A percentile compares a stretch with the other conserved stretches of the same genome.
Evolutionary conservation across 106 monocot species (phyloP).

Genomic region (Ottelia alismoides): DNA sequence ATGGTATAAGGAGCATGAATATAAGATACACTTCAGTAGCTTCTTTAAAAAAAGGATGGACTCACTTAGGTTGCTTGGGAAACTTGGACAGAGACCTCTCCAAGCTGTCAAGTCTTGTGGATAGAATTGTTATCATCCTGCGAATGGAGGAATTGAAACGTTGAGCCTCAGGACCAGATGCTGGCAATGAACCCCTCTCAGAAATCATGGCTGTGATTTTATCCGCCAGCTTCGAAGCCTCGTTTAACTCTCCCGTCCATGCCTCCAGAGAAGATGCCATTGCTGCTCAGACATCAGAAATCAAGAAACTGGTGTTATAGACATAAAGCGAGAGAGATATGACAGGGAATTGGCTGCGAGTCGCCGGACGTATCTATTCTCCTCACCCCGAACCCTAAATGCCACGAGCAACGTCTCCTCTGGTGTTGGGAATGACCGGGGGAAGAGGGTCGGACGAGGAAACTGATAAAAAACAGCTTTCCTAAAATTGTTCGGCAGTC

Average conservation of each 20-base stretch:
- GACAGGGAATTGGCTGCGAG: too few species aligned
- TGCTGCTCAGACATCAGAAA: slow-evolving; percentile 17
- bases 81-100: slow-evolving; percentile 44
- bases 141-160: slow-evolving; percentile 52
- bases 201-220: slow-evolving; percentile 72
- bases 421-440: too few species aligned
- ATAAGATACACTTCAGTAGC: too few species aligned
- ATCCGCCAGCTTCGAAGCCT: slow-evolving; percentile 74
- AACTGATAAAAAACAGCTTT: too few species aligned
- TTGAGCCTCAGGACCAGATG: slow-evolving; percentile 58
- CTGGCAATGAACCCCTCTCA: slow-evolving; percentile 46
- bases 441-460: too few species aligned
- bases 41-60: not conserved
- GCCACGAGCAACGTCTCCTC: too few species aligned
- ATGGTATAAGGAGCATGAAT: too few species aligned
- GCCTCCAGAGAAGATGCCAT: slow-evolving; percentile 63
- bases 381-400: too few species aligned
- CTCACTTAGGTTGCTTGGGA: slow-evolving; percentile 67
- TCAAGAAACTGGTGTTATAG: not conserved
- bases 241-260: slow-evolving; percentile 67
- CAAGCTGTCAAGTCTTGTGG: slow-evolving; percentile 67
- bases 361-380: too few species aligned
- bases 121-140: slow-evolving; percentile 82
- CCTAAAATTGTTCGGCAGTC: too few species aligned
- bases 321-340: too few species aligned